Conservation (phyloP, 768 basidiomycete genomes). For the Suillus ampliporus region DNA sequence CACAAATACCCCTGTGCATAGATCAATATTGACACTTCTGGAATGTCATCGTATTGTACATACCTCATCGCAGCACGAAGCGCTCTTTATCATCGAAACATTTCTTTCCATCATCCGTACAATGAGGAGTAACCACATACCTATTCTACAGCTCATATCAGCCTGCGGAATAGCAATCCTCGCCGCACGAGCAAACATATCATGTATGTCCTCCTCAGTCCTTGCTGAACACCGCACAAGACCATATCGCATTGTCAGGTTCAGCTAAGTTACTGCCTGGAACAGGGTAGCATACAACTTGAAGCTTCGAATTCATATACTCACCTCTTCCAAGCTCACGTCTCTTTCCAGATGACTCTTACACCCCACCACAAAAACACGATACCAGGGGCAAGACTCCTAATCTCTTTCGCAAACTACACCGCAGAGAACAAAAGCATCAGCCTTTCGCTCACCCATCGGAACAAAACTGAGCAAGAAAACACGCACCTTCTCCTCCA, state of each 20-base stretch:
- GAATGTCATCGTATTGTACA: background rate
- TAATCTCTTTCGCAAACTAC: no score
- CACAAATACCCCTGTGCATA: constrained; percentile 2
- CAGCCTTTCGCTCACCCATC: background rate
- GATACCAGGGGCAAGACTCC: no score
- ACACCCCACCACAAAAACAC: no score
- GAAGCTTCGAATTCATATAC: background rate
- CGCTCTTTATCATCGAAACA: background rate
- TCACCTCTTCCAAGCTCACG: background rate
- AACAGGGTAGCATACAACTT: background rate
- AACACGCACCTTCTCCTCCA: background rate
- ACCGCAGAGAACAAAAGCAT: no score
- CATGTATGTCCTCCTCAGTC: background rate
- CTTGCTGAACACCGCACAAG: background rate
- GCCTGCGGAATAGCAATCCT: background rate
- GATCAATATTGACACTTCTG: background rate
- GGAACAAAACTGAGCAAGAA: background rate
- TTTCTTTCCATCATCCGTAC: background rate
- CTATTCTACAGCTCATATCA: background rate
- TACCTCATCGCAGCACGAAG: background rate
- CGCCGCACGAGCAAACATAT: background rate
- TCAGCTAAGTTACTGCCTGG: background rate
- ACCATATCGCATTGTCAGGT: background rate
- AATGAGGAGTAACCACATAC: background rate
- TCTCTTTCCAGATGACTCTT: background rate